Evolutionary conservation across 257 asterid species (phyloP), one percentile per base, ranked within the genome.

Genomic region (Lycium barbarum): DNA sequence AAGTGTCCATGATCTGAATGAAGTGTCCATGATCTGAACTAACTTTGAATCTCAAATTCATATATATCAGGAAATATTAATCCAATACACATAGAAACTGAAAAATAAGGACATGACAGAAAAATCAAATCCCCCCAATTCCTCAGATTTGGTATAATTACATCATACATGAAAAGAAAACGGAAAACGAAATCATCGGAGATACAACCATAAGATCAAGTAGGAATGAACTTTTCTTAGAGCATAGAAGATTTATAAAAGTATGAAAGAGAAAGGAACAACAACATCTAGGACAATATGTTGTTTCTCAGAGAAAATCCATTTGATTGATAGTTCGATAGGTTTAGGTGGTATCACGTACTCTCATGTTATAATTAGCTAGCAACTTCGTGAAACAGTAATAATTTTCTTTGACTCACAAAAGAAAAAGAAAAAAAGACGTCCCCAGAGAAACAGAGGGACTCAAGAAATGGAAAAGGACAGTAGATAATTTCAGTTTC

Each of bases 41-140:
- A n/a, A n/a, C n/a, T n/a, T n/a, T n/a, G n/a, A n/a, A n/a, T n/a
- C 22, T 22, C 81, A 22, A 22, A 45, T 49, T 22, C 13, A 49
- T 38, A 38, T 6, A 51, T 6, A 49, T 13, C 81, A 51, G 81
- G 43, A 51, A 49, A 51, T 51, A 59, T 49, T 53, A 59, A 76
- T 51, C 22, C 45, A 22, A 76, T 76, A 76, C 13, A 76, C 82
- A 51, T 22, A 73, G 20, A 51, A 76, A 76, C 82, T 51, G 26
- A 22, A 72, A 45, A n/a, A 22, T 13, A 20, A 45, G 40, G 63
- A 76, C 47, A 51, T 51, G 13, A 49, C 43, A 49, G 43, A 49
- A 47, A 51, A 51, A 47, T 20, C 47, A 76, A 51, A 76, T 76
- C 14, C 63, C 7, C 22, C 22, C 26, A 51, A 76, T 51, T 26